Percentiles rank a stretch among this genome's conserved stretches.
These are phyloP conservation scores for Neopestalotiopsis clavispora DNA, from an alignment of 2,329 filamentous ascomycete genomes.

Conservation along the genomic window DNA sequence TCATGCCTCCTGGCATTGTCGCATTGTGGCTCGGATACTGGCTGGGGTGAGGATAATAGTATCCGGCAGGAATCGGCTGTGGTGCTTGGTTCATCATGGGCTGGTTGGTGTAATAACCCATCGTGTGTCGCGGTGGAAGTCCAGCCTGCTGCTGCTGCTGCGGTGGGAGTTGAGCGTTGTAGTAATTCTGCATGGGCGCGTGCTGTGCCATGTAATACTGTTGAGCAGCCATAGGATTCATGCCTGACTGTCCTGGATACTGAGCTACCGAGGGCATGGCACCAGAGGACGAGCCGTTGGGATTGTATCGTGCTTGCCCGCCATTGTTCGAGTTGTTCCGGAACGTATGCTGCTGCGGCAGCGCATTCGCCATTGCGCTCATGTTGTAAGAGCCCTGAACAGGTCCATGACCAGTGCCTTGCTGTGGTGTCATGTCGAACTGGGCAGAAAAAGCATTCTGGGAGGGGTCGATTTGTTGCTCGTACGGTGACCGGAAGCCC, in stretches of 20 bases:
- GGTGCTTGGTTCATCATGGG: slow-evolving; percentile 48
- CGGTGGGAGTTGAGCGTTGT: slow-evolving; percentile 44
- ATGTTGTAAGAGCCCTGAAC: slow-evolving; percentile 55
- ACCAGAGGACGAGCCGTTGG: slow-evolving; percentile 37
- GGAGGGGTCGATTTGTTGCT: slow-evolving; percentile 36
- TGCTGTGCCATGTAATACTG: slow-evolving; percentile 54
- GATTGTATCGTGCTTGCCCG: slow-evolving; percentile 37
- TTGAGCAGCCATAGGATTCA: slow-evolving; percentile 44
- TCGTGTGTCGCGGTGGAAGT: slow-evolving; percentile 42
- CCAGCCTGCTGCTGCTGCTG: slow-evolving; percentile 39
- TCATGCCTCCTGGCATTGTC: slow-evolving; percentile 37
- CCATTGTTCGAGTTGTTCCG: slow-evolving; percentile 43
- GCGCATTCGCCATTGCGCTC: slow-evolving; percentile 46
- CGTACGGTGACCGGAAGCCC: slow-evolving; percentile 35
- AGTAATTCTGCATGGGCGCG: slow-evolving; percentile 49
- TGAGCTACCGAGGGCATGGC: slow-evolving; percentile 47
- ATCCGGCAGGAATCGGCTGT: slow-evolving; percentile 38
- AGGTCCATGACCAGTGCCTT: slow-evolving; percentile 35
- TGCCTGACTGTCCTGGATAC: slow-evolving; percentile 42
- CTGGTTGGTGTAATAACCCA: slow-evolving; percentile 50
- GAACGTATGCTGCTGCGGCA: slow-evolving; percentile 46
- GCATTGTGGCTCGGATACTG: slow-evolving; percentile 42
- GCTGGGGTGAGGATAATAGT: slow-evolving; percentile 49
- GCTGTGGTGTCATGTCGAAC: slow-evolving; percentile 44
- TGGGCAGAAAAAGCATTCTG: slow-evolving; percentile 48